phyloP scores from a whole-genome alignment of 2,329 filamentous ascomycete species.

The Rhinocladiella mackenziei region DNA sequence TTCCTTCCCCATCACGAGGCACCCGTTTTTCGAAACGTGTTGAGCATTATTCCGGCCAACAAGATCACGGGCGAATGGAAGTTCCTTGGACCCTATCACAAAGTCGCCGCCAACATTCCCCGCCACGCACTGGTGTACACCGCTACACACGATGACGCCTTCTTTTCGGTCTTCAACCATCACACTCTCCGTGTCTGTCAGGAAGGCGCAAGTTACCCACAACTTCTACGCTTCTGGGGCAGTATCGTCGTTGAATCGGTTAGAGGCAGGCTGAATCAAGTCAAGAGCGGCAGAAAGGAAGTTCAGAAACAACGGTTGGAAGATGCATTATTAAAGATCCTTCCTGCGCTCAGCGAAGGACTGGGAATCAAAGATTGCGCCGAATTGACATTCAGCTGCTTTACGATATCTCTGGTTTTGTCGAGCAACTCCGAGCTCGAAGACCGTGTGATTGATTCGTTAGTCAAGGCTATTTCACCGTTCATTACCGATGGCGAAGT shows the following conservation, averaged over 20 bases:
- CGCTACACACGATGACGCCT: conserved; percentile 70
- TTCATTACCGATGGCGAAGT: conserved; percentile 73
- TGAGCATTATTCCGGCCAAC: conserved; percentile 77
- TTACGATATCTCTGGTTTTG: conserved; percentile 84
- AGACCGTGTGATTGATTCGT: conserved; percentile 72
- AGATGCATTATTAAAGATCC: conserved; percentile 64
- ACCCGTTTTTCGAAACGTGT: conserved; percentile 75
- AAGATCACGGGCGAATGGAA: conserved; percentile 69
- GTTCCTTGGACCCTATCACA: conserved; percentile 82
- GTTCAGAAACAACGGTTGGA: conserved; percentile 79
- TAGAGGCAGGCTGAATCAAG: conserved; percentile 73
- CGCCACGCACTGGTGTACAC: conserved; percentile 79
- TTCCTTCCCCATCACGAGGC: conserved; percentile 91
- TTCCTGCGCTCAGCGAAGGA: conserved; percentile 70
- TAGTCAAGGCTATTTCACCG: conserved; percentile 82
- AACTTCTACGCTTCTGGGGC: conserved; percentile 84
- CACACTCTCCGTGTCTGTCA: conserved; percentile 73
- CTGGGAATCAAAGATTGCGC: conserved; percentile 70
- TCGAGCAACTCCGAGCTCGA: conserved; percentile 76
- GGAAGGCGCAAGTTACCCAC: conserved; percentile 68
- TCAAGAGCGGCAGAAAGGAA: conserved; percentile 68
- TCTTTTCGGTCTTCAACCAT: conserved; percentile 71
- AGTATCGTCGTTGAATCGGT: conserved; percentile 81
- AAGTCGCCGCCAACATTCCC: conserved; percentile 69
- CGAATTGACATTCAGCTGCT: conserved; percentile 78